Base-by-base conservation (phyloP, 805 yeast genomes). In the Starmerella potacharoeniae region DNA sequence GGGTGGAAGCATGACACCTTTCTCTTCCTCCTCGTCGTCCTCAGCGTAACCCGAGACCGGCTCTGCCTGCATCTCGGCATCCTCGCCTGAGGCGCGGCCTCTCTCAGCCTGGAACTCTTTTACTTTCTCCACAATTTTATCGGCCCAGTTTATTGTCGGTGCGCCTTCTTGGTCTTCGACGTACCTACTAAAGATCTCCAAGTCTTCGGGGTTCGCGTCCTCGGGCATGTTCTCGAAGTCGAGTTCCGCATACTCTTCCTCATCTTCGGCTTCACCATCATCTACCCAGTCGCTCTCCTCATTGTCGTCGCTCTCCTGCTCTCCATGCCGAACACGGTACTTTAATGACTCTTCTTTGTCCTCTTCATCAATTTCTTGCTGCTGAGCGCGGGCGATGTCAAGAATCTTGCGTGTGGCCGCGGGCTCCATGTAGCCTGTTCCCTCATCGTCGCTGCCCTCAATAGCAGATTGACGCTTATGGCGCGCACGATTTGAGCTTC, bases 351-450 rank as follows among this genome's bases (percentile, higher is more conserved):
- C 46, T 29, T 37, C 46, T 30, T 55, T 61, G 22, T 66, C 69
- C 46, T 86, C 95, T 49, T 75, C 81, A 53, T 81, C 90, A 22
- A 90, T 68, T 66, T 93, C 99, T 46, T 86, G 89, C 70, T 89
- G 96, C 72, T 93, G 99, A 64, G 85, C 91, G 63, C 79, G 82
- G 17, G 98, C 99, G 58, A 93, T 75, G 67, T 85, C 86, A 61
- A 93, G 74, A 69, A 93, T 90, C 71, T 81, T 87, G 69, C 95
- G 77, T 1, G 97, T 86, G 34, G 87, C 73, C 17, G 80, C 75
- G 17, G 97, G 85, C 72, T 91, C 96, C 41, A 93, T 75, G 62
- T 72, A 83, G 45, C 77, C 81, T 48, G 82, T 89, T 30, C 76
- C 82, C 39, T 74, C 71, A 56, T 75, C 77, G 11, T 75, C 79